Conservation (phyloP, 2,329 filamentous ascomycete genomes). For the Aspergillus sp. region DNA sequence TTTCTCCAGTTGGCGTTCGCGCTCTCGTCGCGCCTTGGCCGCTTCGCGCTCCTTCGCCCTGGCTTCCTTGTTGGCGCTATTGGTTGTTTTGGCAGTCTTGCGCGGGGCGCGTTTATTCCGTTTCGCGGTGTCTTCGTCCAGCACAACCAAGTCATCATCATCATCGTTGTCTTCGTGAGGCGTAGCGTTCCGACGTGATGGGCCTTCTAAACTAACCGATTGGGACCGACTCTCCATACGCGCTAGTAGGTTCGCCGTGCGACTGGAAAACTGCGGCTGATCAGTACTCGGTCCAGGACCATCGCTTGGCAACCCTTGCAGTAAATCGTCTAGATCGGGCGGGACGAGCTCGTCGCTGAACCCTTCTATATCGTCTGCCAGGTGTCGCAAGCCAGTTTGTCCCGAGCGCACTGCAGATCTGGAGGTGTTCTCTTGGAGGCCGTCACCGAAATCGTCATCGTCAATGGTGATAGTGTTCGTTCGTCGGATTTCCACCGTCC, state of each 20-base stretch:
- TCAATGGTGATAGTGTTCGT: constrained; percentile 36
- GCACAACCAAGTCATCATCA: constrained; percentile 13
- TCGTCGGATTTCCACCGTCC: background rate
- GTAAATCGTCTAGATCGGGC: constrained; percentile 26
- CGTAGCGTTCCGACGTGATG: constrained; percentile 1
- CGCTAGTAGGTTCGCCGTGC: constrained; percentile 41
- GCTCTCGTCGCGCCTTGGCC: constrained; percentile 48
- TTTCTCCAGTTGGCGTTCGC: constrained; percentile 59
- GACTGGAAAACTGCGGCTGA: constrained; percentile 34
- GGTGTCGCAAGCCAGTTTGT: background rate
- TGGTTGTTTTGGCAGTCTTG: constrained; percentile 47
- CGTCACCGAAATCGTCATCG: constrained; percentile 29
- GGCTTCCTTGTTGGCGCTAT: constrained; percentile 38
- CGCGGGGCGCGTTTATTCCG: constrained; percentile 30
- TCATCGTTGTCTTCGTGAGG: background rate
- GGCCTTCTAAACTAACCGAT: constrained; percentile 5
- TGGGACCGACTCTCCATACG: constrained; percentile 23
- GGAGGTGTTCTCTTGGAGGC: no score
- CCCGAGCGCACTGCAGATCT: no score
- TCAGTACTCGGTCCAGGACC: constrained; percentile 15
- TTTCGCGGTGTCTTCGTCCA: constrained; percentile 46
- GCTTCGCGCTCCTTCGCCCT: constrained; percentile 56
- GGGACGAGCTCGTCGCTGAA: constrained; percentile 31
- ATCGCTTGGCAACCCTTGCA: constrained; percentile 8
- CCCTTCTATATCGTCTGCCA: constrained; percentile 30